These are phyloP conservation scores for Pittosporum tobira DNA, from an alignment of 129 eudicot genomes.

Conservation along the genomic window DNA sequence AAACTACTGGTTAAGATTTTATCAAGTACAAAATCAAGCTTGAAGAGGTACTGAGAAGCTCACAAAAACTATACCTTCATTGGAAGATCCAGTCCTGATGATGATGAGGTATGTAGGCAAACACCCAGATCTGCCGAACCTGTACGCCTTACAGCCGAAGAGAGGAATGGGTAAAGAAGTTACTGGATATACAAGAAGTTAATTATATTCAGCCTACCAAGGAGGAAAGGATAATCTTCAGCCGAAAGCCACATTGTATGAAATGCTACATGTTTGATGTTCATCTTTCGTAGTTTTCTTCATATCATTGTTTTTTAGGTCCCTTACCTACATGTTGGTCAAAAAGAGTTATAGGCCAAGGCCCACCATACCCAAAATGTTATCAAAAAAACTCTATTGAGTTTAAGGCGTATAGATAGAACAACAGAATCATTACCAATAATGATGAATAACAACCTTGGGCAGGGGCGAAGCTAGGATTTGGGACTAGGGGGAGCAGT, in stretches of 20 bases:
- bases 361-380: too few relatives aligned
- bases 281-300: constrained; percentile 58
- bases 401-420: too few relatives aligned
- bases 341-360: too few relatives aligned
- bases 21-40: neutral
- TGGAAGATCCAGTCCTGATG: constrained; percentile 96
- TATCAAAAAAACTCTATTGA: too few relatives aligned
- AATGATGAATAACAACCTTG: constrained; percentile 73
- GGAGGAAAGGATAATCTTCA: constrained; percentile 92
- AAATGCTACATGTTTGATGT: constrained; percentile 79
- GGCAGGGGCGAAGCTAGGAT: too few relatives aligned
- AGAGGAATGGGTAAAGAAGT: neutral
- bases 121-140: constrained; percentile 99
- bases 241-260: constrained; percentile 93
- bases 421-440: constrained; percentile 50
- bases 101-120: constrained; percentile 93
- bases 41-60: neutral
- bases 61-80: constrained; percentile 60
- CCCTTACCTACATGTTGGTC: constrained; percentile 63
- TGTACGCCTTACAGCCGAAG: constrained; percentile 17
- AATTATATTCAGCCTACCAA: constrained; percentile 40
- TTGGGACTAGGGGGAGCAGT: too few relatives aligned
- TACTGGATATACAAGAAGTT: neutral
- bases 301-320: constrained; percentile 84
- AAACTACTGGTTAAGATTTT: neutral